Conservation (phyloP, 1,139 yeast genomes). For the Saccharomyces hybrid region DNA sequence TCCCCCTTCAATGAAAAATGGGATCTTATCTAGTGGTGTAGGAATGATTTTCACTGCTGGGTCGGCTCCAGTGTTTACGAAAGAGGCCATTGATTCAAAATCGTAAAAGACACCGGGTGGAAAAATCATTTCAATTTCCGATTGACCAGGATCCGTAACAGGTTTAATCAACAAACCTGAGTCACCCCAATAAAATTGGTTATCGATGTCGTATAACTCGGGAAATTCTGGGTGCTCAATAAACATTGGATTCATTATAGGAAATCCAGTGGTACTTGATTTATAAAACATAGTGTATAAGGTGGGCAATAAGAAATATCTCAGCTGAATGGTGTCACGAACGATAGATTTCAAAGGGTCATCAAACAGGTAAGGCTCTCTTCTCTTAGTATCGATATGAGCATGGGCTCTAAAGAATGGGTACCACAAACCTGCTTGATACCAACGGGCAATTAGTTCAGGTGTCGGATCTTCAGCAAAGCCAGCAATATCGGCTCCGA, state of each 20-base stretch:
- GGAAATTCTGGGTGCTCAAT: constrained; percentile 52
- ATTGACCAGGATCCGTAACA: constrained; percentile 51
- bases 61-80: constrained; percentile 28
- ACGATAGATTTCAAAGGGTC: constrained; percentile 65
- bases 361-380: constrained; percentile 86
- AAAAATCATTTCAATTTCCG: constrained; percentile 41
- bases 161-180: constrained; percentile 79
- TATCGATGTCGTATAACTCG: constrained; percentile 54
- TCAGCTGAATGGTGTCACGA: constrained; percentile 58
- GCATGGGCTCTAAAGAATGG: constrained; percentile 97
- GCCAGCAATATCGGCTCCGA: constrained; percentile 97
- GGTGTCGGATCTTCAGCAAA: constrained; percentile 83
- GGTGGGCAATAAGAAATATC: constrained; percentile 72
- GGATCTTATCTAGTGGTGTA: constrained; percentile 57
- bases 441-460: constrained; percentile 85
- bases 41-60: constrained; percentile 22
- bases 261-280: constrained; percentile 53
- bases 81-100: constrained; percentile 35
- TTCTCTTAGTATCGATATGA: constrained; percentile 81
- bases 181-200: constrained; percentile 72
- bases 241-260: constrained; percentile 69
- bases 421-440: constrained; percentile 90
- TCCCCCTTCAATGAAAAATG: constrained; percentile 74
- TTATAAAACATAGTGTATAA: constrained; percentile 75
- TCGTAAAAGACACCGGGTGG: constrained; percentile 52